These are phyloP conservation scores for Phaeosphaeriaceae sp. DNA, from an alignment of 2,329 filamentous ascomycete species.

Conservation along the genomic window DNA sequence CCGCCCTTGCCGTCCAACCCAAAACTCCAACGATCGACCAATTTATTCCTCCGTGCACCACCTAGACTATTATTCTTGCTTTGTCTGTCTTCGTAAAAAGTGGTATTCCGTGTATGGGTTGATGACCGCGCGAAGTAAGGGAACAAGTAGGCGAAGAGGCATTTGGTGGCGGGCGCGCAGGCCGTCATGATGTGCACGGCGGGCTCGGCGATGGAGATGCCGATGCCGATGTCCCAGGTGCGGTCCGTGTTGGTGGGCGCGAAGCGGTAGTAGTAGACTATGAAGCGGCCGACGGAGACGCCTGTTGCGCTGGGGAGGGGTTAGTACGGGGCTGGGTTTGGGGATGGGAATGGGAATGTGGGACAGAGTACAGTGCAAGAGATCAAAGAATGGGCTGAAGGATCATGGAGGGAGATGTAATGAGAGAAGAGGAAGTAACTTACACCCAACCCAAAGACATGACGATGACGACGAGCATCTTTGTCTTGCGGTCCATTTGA, in stretches of 20 bases:
- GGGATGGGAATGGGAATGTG: too few relatives aligned
- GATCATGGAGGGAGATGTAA: background rate
- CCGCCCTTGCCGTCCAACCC: background rate
- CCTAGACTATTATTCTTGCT: too few relatives aligned
- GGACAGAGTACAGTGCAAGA: too few relatives aligned
- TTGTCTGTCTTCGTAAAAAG: conserved; percentile 14
- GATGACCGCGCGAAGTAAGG: conserved; percentile 34
- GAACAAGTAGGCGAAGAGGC: conserved; percentile 49
- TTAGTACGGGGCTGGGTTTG: background rate
- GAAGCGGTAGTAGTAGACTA: conserved; percentile 50
- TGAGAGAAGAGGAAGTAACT: conserved; percentile 6
- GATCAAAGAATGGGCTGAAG: background rate
- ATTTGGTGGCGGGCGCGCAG: conserved; percentile 61
- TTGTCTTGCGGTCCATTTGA: conserved; percentile 50
- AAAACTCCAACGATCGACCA: background rate
- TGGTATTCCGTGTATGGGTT: conserved; percentile 14
- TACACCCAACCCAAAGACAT: conserved; percentile 47
- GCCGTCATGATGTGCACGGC: conserved; percentile 60
- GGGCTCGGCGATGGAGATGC: conserved; percentile 49
- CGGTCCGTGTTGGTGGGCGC: conserved; percentile 41
- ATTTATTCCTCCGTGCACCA: background rate
- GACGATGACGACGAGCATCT: conserved; percentile 38
- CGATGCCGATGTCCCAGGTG: conserved; percentile 45
- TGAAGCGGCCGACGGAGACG: conserved; percentile 47
- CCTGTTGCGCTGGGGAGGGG: conserved; percentile 32